These are phyloP conservation scores for Haplographium delicatum DNA, from an alignment of 495 filamentous ascomycete genomes.

Conservation along the genomic window DNA sequence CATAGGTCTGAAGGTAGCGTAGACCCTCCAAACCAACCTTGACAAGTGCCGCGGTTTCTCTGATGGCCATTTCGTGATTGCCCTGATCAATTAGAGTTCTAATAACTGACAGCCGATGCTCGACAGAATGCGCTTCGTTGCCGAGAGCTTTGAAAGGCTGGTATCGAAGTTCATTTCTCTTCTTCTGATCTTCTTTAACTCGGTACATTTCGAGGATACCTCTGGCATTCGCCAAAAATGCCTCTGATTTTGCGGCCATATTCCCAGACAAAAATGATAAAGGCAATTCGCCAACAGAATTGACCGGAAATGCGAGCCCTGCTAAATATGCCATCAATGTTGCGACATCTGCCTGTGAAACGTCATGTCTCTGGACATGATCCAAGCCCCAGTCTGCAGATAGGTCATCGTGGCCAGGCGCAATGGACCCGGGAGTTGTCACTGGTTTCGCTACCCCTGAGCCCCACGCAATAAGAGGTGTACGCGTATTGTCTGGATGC, in stretches of 20 bases:
- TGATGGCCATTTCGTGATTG: constrained; percentile 67
- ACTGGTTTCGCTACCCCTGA: constrained; percentile 81
- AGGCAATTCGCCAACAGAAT: constrained; percentile 93
- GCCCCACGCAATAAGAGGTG: constrained; percentile 90
- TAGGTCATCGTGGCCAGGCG: constrained; percentile 86
- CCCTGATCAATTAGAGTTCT: constrained; percentile 59
- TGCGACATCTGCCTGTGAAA: constrained; percentile 91
- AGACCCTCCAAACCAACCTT: constrained; percentile 75
- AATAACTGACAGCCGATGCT: constrained; percentile 64
- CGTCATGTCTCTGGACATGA: constrained; percentile 78
- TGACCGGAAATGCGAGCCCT: constrained; percentile 87
- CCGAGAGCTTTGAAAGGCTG: constrained; percentile 60
- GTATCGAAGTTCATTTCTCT: constrained; percentile 67
- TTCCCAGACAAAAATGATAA: constrained; percentile 71
- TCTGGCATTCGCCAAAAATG: constrained; percentile 77
- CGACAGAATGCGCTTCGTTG: constrained; percentile 55
- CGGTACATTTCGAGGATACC: constrained; percentile 95
- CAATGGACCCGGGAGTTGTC: constrained; percentile 42
- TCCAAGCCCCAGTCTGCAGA: constrained; percentile 85
- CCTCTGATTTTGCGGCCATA: constrained; percentile 73
- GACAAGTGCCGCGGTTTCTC: constrained; percentile 67
- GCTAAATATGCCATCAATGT: constrained; percentile 95
- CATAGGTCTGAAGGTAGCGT: constrained; percentile 87
- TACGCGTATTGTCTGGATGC: constrained; percentile 95
- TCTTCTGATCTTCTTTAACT: constrained; percentile 89